Evolutionary conservation across 495 filamentous ascomycete species (phyloP), one percentile per base, ranked within the genome.

Genomic region (Podospora australis): DNA sequence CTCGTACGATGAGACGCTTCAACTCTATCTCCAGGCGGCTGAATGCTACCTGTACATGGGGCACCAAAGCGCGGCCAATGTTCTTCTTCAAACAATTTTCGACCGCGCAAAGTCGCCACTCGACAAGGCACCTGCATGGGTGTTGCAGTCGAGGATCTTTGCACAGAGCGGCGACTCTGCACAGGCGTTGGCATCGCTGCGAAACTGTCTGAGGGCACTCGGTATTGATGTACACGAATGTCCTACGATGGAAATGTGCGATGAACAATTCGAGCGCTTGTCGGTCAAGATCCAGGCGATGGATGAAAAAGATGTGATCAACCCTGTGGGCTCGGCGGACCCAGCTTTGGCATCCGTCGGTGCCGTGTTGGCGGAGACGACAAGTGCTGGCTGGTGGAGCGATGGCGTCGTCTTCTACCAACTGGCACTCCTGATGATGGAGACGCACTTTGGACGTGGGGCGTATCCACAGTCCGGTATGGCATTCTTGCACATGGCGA

Each of bases 381-480:
- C 86, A 48, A 80, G 81, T 42, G 81, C 87, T n/a, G 84, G 84
- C 1, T 95, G 86, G 66, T 96, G 88, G 88, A 81, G 78, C 54
- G 81, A 92, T 60, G 67, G 72, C 14, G 57, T 87, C 19, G 75
- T 80, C 20, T 95, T 90, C 64, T 94, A 90, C 60, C 80, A 86
- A 44, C 79, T 87, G 49, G 70, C 81, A 4, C 74, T 91, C 9
- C 73, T 82, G 42, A 81, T 89, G 70, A 69, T 91, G 55, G 74
- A 83, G 36, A 75, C 82, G 17, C 82, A 87, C 54, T 70, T 94
- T 13, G 66, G 60, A 8, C 72, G 76, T 30, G 85, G 83, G 0
- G 72, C 77, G 2, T 88, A 86, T 56, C 79, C 83, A 1, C 84
- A 94, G 59, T 79, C 84, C 13, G 82, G 86, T 22, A 76, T 90